These are phyloP conservation scores for Voacanga thouarsii DNA, from an alignment of 257 asterid genomes.

Conservation along the genomic window DNA sequence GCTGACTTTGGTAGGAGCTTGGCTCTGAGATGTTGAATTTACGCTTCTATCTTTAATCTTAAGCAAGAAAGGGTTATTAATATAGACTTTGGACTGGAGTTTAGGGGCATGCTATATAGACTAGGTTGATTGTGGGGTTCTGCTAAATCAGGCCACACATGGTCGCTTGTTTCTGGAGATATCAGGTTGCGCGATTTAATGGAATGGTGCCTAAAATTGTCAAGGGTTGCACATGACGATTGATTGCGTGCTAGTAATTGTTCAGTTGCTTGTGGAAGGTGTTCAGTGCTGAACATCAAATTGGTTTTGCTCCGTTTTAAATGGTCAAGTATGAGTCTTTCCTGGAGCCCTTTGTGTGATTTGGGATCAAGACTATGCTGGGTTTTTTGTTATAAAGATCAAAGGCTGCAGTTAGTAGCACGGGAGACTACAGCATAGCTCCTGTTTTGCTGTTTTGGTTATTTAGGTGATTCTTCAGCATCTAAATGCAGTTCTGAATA, in stretches of 20 bases:
- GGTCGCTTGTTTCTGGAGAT: conserved; percentile 9
- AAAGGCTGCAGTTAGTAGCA: neutral
- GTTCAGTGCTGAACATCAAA: conserved; percentile 11
- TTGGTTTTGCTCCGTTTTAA: neutral
- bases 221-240: conserved; percentile 19
- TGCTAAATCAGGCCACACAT: neutral
- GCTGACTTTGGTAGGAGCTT: neutral
- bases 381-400: neutral
- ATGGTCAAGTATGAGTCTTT: neutral
- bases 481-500: neutral
- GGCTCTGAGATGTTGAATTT: neutral
- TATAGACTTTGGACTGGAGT: neutral
- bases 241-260: conserved; percentile 16
- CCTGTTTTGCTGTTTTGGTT: neutral
- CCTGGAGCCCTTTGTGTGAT: neutral
- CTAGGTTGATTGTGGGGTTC: conserved; percentile 5
- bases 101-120: neutral
- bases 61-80: conserved; percentile 7
- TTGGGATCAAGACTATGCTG: neutral
- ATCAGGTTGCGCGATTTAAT: conserved; percentile 9
- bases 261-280: conserved; percentile 20
- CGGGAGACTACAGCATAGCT: neutral
- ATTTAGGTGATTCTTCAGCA: neutral
- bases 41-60: conserved; percentile 5
- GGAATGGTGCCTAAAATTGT: conserved; percentile 1